Evolutionary conservation across 1,284 basidiomycete species (phyloP), one percentile per base, ranked within the genome.

Genomic region (Ceratobasidium theobromae): DNA sequence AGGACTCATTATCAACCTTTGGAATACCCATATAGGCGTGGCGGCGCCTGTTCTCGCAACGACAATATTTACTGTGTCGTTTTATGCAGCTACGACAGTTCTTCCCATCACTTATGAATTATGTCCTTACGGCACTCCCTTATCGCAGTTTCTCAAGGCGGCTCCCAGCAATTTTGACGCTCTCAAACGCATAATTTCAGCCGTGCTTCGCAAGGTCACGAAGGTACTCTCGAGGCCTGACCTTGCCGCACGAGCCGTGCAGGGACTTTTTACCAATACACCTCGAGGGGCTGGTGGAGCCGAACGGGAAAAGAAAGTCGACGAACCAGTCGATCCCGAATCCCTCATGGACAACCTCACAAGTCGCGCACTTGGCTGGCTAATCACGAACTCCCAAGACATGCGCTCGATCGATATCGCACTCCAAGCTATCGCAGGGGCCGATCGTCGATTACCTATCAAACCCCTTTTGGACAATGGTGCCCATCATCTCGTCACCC

Each of bases 311-410:
- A 28, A 18, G 8, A 21, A 62, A 38, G 18, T 41, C 3, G 23
- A n/a, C 14, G 57, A 35, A 5, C 30, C 41, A 6, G 38, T 30
- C 21, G 32, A 48, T 23, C 23, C 25, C 5, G 41, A 45, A 4
- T 14, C 40, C 11, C n/a, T 62, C 41, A 62, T 62, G 57, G 57
- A 62, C n/a, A 28, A 51, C 30, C 46, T 62, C 14, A 49, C 57
- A 16, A 51, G 45, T 23, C 45, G 57, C 4, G 45, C 57, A 33
- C 12, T 62, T 18, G 21, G 57, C 30, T 62, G 57, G 57, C 33
- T 62, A 1, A 30, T 62, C 6, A 46, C 45, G 28, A 49, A 62
- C n/a, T 62, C 57, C 16, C 45, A 62, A 62, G 57, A 62, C 23
- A 51, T 25, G 3, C 57, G 57, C 18, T 62, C 57, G 9, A 35